phyloP scores from a whole-genome alignment of 495 filamentous ascomycete species.

The Penicillium verhagenii region DNA sequence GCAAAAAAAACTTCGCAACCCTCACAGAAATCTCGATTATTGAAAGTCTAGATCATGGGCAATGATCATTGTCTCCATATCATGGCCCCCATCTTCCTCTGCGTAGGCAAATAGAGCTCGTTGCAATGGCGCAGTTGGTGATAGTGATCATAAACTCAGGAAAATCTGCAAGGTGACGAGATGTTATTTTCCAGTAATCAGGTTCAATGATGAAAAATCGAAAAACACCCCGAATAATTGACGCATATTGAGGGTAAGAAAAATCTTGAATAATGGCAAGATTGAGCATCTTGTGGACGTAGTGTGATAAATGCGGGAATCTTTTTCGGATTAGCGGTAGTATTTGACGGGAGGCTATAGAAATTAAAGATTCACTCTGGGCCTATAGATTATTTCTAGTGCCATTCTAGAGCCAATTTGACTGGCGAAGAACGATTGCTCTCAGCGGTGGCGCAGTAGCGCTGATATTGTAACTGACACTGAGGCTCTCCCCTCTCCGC shows the following conservation, averaged over 20 bases:
- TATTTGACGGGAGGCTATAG: background rate
- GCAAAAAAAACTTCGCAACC: background rate
- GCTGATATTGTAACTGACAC: background rate
- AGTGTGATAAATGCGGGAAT: background rate
- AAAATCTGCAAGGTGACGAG: slow-evolving; percentile 19
- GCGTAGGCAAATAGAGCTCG: background rate
- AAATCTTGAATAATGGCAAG: background rate
- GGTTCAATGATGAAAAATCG: background rate
- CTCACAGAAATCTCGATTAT: background rate
- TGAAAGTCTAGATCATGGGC: background rate
- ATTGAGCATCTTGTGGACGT: slow-evolving; percentile 7
- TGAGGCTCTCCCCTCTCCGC: slow-evolving; percentile 4
- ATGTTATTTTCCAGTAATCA: background rate
- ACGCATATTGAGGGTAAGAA: background rate
- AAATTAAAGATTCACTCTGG: slow-evolving; percentile 1
- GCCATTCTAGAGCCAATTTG: slow-evolving; percentile 6
- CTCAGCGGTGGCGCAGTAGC: slow-evolving; percentile 12
- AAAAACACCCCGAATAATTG: too few relatives aligned
- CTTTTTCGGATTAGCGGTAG: background rate
- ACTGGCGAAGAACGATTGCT: slow-evolving; percentile 12
- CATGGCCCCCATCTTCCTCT: background rate
- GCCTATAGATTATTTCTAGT: slow-evolving; percentile 16
- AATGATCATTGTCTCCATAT: background rate
- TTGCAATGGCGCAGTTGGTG: slow-evolving; percentile 37
- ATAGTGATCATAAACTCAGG: slow-evolving; percentile 22